Evolutionary conservation across 1,284 basidiomycete species (phyloP).

Genomic region (Trametes versicolor): DNA sequence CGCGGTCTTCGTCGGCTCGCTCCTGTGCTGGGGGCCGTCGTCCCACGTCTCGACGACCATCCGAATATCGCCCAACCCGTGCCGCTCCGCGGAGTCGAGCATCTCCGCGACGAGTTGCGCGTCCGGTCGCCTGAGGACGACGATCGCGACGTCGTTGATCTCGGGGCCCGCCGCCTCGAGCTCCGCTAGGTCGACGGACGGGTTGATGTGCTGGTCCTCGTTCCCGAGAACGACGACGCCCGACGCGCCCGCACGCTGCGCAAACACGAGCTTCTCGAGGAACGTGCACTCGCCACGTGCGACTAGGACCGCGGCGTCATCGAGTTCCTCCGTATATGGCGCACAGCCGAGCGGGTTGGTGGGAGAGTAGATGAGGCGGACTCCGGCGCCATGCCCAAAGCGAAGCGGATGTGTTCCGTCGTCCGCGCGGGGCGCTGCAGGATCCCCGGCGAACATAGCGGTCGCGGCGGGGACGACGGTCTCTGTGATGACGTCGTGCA

Average conservation of each 20-base stretch:
- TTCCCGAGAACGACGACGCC: slow-evolving; percentile 80
- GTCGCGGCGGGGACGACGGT: slow-evolving; percentile 67
- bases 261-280: slow-evolving; percentile 77
- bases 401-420: slow-evolving; percentile 44
- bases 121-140: slow-evolving; percentile 63
- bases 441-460: slow-evolving; percentile 76
- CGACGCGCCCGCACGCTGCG: slow-evolving; percentile 71
- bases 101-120: slow-evolving; percentile 65
- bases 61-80: slow-evolving; percentile 59
- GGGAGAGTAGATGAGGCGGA: slow-evolving; percentile 58
- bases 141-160: slow-evolving; percentile 64
- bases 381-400: slow-evolving; percentile 60
- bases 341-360: slow-evolving; percentile 68
- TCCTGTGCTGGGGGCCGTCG: slow-evolving; percentile 27
- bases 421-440: slow-evolving; percentile 44
- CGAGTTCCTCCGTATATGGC: slow-evolving; percentile 59
- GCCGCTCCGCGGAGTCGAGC: slow-evolving; percentile 58
- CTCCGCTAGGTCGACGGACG: slow-evolving; percentile 69
- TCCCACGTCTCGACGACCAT: slow-evolving; percentile 58
- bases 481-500: slow-evolving; percentile 51
- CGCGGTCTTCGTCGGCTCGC: slow-evolving; percentile 38
- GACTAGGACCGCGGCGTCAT: slow-evolving; percentile 62
- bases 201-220: slow-evolving; percentile 68
- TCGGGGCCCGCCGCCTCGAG: slow-evolving; percentile 61
- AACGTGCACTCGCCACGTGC: slow-evolving; percentile 85